Evolutionary conservation across 176 grass and related monocot species (phyloP), one percentile per base, ranked within the genome.

Genomic region (Pharus latifolius): DNA sequence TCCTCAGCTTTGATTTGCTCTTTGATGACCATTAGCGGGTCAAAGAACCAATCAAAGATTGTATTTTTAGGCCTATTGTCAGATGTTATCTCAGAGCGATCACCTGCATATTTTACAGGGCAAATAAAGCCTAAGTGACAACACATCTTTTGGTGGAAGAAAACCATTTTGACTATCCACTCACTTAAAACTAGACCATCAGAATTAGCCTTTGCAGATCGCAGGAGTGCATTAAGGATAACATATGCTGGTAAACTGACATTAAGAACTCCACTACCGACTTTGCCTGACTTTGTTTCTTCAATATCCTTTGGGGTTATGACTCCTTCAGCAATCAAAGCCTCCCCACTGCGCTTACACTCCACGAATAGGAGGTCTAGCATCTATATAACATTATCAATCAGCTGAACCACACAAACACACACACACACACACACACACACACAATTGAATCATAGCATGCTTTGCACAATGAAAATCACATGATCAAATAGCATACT

Each of bases 31-130:
- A 99, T 84, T 28, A 99, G 57, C 67, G 95, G 95, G 33, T 94
- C 90, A 49, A 99, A 99, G 74, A 99, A 99, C 90, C 95, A 99
- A 63, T 84, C 87, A 10, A 86, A 99, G 7, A 99, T 31, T 44
- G 57, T 80, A 71, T 78, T 78, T 47, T 82, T 93, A 25, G 95
- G 82, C 79, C 84, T 83, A 57, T 99, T 88, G 17, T 94, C 79
- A 49, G 72, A 81, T 51, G 90, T 94, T 70, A 99, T 85, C 64
- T 84, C 84, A 75, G 53, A 83, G 22, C 82, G 82, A 71, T 85
- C 90, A 84, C 81, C 90, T 99, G 72, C 73, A 81, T 62, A 64
- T 78, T 68, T 20, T 33, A 67, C 22, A 70, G 6, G 2, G n/a
- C 2, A 63, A 83, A 31, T 75, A 47, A 80, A 64, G 49, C 16